Conservation (phyloP, 2,329 filamentous ascomycete genomes). For the Penicillium sp. region DNA sequence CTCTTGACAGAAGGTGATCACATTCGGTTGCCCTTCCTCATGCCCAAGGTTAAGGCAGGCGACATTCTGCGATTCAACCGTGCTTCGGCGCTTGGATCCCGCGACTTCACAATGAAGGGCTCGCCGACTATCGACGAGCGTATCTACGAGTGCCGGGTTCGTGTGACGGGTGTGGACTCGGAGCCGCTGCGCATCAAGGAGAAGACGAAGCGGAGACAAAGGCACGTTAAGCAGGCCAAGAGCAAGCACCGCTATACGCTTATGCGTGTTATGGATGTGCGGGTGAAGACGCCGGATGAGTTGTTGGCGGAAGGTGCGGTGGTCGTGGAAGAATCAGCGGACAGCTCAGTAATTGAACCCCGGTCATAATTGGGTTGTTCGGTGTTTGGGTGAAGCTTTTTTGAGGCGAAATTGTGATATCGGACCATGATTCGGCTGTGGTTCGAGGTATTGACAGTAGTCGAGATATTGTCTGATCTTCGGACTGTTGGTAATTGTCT, state of each 20-base stretch:
- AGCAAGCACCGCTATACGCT: conserved; percentile 91
- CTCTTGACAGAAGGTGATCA: conserved; percentile 56
- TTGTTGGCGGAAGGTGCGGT: conserved; percentile 39
- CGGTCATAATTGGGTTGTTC: conserved; percentile 11
- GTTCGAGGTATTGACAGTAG: not conserved
- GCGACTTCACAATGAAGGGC: conserved; percentile 83
- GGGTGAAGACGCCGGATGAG: conserved; percentile 53
- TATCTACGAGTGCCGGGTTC: conserved; percentile 74
- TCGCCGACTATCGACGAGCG: conserved; percentile 72
- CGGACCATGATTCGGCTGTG: not conserved
- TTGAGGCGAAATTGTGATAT: conserved; percentile 1
- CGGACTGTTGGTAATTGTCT: conserved; percentile 7
- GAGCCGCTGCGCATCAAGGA: conserved; percentile 68
- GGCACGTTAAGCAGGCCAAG: conserved; percentile 61
- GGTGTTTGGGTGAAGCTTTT: not conserved
- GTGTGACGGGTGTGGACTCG: conserved; percentile 73
- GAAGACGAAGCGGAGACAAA: conserved; percentile 69
- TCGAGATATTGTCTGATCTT: not conserved
- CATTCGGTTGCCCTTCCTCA: conserved; percentile 68
- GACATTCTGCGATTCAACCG: conserved; percentile 83
- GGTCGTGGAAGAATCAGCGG: conserved; percentile 25
- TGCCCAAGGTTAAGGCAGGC: conserved; percentile 67
- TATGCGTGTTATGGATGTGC: conserved; percentile 72
- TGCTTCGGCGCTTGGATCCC: conserved; percentile 69
- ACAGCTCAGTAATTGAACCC: conserved; percentile 19